Evolutionary conservation across 768 basidiomycete genomes (phyloP).

Genomic region (Lenzites betulinus): DNA sequence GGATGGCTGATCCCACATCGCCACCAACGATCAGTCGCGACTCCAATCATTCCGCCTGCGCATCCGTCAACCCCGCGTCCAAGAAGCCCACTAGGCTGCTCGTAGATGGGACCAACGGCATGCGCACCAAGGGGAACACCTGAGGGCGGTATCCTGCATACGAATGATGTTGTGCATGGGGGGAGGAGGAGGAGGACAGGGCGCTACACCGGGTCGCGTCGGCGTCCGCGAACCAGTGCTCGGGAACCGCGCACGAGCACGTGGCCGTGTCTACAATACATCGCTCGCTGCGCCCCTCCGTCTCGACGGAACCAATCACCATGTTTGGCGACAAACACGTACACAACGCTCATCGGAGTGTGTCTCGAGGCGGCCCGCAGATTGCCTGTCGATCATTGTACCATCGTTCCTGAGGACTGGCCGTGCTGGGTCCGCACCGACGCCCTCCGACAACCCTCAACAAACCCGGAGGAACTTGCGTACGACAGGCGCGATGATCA

Average conservation of each 20-base stretch:
- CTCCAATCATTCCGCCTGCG: constrained; percentile 12
- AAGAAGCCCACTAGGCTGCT: background rate
- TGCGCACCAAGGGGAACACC: too few species aligned
- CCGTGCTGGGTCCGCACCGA: background rate
- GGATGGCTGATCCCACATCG: constrained; percentile 20
- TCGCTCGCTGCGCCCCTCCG: background rate
- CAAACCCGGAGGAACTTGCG: background rate
- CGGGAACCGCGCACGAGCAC: background rate
- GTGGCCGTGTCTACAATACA: background rate
- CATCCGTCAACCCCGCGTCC: constrained; percentile 1
- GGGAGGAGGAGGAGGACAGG: background rate
- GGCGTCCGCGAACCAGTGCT: background rate
- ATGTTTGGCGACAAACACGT: too few species aligned
- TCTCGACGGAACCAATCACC: background rate
- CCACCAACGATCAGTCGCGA: constrained; percentile 18
- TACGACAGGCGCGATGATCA: constrained; percentile 1
- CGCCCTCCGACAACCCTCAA: too few species aligned
- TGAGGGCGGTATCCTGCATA: too few species aligned
- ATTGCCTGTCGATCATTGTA: too few species aligned
- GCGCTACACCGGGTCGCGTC: background rate
- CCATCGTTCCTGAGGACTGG: too few species aligned
- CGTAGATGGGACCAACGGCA: background rate
- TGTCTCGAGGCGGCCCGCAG: background rate
- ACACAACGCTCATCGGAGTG: background rate
- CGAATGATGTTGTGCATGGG: too few species aligned